phyloP scores from a whole-genome alignment of 116 monocot species.

The Cymodocea nodosa region DNA sequence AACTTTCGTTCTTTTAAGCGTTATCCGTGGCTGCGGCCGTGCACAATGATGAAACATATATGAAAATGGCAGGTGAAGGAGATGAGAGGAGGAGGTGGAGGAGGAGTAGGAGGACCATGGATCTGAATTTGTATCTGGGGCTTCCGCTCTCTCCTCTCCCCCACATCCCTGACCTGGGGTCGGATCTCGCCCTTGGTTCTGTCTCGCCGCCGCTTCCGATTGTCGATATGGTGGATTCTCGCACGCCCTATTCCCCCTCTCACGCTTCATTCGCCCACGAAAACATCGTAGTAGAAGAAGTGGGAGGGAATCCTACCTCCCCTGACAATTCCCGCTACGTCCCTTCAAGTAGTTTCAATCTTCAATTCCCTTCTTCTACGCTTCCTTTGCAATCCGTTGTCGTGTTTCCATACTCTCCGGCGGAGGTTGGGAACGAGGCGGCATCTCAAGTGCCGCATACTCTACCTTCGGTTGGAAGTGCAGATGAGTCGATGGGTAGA shows the following conservation, averaged over 20 bases:
- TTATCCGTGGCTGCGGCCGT: not conserved
- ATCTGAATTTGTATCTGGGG: slow-evolving; percentile 55
- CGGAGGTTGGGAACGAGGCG: too few relatives aligned
- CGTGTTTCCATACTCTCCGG: too few relatives aligned
- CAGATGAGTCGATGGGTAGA: not conserved
- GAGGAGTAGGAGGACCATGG: too few relatives aligned
- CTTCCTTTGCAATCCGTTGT: too few relatives aligned
- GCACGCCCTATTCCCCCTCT: not conserved
- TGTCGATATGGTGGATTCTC: not conserved
- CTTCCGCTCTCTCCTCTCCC: slow-evolving; percentile 18
- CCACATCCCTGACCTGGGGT: slow-evolving; percentile 15
- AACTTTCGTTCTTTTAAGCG: too few relatives aligned
- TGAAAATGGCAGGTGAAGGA: slow-evolving; percentile 21
- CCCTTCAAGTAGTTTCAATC: too few relatives aligned
- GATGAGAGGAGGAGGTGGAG: slow-evolving; percentile 10
- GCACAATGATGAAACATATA: not conserved
- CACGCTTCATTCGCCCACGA: too few relatives aligned
- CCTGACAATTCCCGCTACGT: too few relatives aligned
- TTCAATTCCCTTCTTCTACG: too few relatives aligned
- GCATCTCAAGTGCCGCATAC: too few relatives aligned
- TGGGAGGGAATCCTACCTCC: too few relatives aligned
- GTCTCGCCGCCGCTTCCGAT: not conserved
- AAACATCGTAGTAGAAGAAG: not conserved
- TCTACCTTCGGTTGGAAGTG: too few relatives aligned
- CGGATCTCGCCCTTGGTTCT: slow-evolving; percentile 24